Percentiles rank a stretch among this genome's conserved stretches.
Conservation (phyloP, 352 stramenopile species). For the Phytophthora idaei region DNA sequence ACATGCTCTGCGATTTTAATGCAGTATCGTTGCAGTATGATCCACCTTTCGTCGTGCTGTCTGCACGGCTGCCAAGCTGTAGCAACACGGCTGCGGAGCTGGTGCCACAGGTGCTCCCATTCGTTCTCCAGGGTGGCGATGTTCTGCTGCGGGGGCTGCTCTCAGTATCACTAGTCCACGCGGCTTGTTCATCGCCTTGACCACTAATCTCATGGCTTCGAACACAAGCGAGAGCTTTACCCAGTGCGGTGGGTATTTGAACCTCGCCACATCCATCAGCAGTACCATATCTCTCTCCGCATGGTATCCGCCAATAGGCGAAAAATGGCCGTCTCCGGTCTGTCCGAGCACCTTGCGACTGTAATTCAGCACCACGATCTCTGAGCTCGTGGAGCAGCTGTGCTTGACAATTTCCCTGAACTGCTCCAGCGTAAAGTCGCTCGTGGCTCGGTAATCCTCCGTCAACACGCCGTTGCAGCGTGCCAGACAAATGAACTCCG, state of each 20-base stretch:
- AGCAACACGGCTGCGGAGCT: constrained; percentile 34
- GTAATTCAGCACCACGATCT: constrained; percentile 94
- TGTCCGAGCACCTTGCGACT: constrained; percentile 90
- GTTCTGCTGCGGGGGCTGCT: constrained; percentile 2
- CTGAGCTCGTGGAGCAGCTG: constrained; percentile 69
- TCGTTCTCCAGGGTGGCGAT: constrained; percentile 6
- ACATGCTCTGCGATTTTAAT: constrained; percentile 2
- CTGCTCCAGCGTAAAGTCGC: constrained; percentile 57
- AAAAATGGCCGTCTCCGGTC: constrained; percentile 97
- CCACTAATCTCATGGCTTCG: constrained; percentile 57
- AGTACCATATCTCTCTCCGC: constrained; percentile 91
- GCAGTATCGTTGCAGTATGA: constrained; percentile 3
- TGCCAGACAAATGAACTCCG: constrained; percentile 74
- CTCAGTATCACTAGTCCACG: constrained; percentile 25
- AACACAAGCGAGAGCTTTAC: constrained; percentile 61
- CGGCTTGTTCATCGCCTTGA: constrained; percentile 53
- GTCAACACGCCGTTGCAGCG: constrained; percentile 65
- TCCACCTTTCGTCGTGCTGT: constrained; percentile 24
- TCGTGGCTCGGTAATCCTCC: constrained; percentile 48
- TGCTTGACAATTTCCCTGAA: constrained; percentile 73
- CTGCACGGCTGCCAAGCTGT: constrained; percentile 30
- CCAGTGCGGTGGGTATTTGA: constrained; percentile 96
- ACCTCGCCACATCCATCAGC: constrained; percentile 95
- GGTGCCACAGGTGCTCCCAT: constrained; percentile 9
- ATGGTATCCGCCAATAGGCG: constrained; percentile 95